Base-by-base conservation (phyloP, 768 basidiomycete species). In the Tricholoma flavovirens region DNA sequence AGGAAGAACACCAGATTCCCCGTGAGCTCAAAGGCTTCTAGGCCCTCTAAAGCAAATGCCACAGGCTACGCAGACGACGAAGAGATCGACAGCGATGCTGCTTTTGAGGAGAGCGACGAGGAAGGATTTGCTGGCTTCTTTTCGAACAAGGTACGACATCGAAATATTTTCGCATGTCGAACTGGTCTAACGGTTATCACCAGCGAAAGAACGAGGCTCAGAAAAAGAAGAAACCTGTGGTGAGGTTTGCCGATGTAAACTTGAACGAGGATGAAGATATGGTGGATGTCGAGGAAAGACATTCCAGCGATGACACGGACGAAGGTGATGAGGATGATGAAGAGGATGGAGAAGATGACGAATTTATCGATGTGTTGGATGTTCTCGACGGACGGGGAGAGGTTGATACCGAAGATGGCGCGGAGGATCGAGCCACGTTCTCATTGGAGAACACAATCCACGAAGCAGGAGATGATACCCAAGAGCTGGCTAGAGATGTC, bases 11-110 rank as follows among this genome's bases (percentile, higher is more conserved):
- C 38, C n/a, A 58, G 30, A 42, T 35, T 54, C 14, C 50, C 26
- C n/a, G 50, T 49, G 24, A 50, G 54, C 33, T 49, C 54, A 22
- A 32, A 45, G 5, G 69, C 67, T 57, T 54, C 58, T n/a, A 61
- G 57, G 30, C 58, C 65, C 33, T 62, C 68, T 4, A 73, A 72
- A 51, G 73, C 72, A 26, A 81, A 82, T 57, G 76, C 73, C 14
- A 65, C 72, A 49, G 82, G 83, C 12, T 81, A 79, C 57, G 74
- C 75, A 1, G 88, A 94, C 59, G 92, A 94, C 64, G 90, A 93
- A 64, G 90, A 93, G 58, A 81, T 93, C 45, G 88, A 91, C 57
- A 88, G 85, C 59, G 93, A 94, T 63, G 85, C 77, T 59, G 92
- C 90, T 1, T 90, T 91, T 57, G 88, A 90, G 58, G 87, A 90